phyloP scores from a whole-genome alignment of 768 basidiomycete species.

The Rhodotorula kratochvilovae region DNA sequence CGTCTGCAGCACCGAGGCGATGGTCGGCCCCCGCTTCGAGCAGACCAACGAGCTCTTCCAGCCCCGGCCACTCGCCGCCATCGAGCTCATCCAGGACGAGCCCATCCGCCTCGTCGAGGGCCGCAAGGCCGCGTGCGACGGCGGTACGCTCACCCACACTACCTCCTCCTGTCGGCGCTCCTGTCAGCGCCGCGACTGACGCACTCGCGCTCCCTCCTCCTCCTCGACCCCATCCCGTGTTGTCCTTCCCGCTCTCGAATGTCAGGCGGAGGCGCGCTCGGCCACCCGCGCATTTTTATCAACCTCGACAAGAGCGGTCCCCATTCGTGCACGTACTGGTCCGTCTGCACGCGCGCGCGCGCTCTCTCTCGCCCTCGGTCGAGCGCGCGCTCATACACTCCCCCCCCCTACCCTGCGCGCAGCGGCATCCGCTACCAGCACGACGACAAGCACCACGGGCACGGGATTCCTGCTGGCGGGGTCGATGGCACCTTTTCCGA shows the following conservation, averaged over 20 bases:
- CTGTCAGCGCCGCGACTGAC: too few species aligned
- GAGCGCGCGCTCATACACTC: too few species aligned
- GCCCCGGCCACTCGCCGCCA: slow-evolving; percentile 81
- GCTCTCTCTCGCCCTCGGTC: background rate
- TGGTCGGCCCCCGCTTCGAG: slow-evolving; percentile 74
- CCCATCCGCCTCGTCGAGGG: slow-evolving; percentile 75
- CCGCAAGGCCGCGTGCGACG: slow-evolving; percentile 86
- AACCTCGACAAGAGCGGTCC: slow-evolving; percentile 73
- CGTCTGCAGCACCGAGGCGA: slow-evolving; percentile 47
- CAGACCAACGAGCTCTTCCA: slow-evolving; percentile 83
- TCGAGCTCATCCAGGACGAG: slow-evolving; percentile 80
- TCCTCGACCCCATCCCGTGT: too few species aligned
- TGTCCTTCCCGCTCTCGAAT: too few species aligned
- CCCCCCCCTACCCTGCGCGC: background rate
- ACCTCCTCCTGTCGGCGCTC: slow-evolving; percentile 9
- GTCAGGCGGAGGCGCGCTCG: slow-evolving; percentile 84
- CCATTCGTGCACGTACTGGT: slow-evolving; percentile 38
- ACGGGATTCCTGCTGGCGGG: too few species aligned
- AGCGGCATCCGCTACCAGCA: slow-evolving; percentile 32
- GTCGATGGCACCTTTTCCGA: background rate
- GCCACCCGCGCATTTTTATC: slow-evolving; percentile 94
- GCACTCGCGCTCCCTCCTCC: too few species aligned
- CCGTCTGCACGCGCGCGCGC: too few species aligned
- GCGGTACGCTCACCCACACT: slow-evolving; percentile 68
- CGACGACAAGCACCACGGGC: slow-evolving; percentile 20